Base-by-base conservation (phyloP, 208 protist genomes). In the Acanthamoeba divionensis region DNA sequence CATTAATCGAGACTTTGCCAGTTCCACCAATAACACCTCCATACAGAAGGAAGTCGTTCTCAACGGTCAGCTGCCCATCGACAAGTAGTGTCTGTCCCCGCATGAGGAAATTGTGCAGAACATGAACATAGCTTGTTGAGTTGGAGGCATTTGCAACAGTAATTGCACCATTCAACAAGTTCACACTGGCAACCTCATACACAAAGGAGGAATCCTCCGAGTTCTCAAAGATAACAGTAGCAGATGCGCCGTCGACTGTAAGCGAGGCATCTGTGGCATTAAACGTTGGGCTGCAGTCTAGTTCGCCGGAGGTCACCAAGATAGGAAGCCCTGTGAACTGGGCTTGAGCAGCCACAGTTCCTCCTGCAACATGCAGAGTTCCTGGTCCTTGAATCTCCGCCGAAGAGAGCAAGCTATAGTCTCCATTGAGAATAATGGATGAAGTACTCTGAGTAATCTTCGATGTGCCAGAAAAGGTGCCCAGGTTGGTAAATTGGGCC, bases 401-500 rank as follows among this genome's bases (percentile, higher is more conserved):
- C 10, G 75, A 38, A 21, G 75, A 62, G 9, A 21, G 31, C 54
- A 86, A 13, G 75, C 52, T 86, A 57, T 67, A 65, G 21, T 18
- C 18, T n/a, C 75, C 75, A 57, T 41, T 65, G 18, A 65, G 12
- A 24, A 47, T 18, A 5, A 47, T 41, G 5, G 36, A 41, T 41
- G 36, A 41, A 41, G 36, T 5, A 41, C 36, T 41, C 5, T 41
- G 36, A 41, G 36, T 41, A 41, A 86, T 86, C 24, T 86, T 41
- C 38, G 66, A 13, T n/a, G 75, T 33, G 75, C 75, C 29, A 38
- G 52, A 18, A 57, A 86, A 86, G 21, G 75, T 86, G 75, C 75
- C 75, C 36, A 41, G 36, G 5, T 41, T 41, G 36, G 36, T 41
- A 41, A 41, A 41, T 41, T 41, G 36, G 36, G 36, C 36, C 36